phyloP scores from a whole-genome alignment of 306 rosid species.

The Vigna reflexopilosa region DNA sequence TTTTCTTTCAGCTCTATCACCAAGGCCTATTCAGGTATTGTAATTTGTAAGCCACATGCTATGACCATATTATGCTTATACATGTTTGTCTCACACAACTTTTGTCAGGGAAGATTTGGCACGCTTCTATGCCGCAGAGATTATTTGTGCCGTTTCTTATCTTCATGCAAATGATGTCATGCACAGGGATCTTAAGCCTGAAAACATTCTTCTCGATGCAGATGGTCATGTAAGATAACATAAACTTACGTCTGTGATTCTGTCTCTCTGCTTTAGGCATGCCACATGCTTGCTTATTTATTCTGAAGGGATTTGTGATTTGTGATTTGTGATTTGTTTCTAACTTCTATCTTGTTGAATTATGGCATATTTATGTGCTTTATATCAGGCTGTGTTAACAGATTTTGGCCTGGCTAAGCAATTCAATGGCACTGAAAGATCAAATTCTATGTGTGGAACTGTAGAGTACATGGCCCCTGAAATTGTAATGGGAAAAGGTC shows the following conservation, averaged over 20 bases:
- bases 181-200: constrained; percentile 94
- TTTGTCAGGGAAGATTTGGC: constrained; percentile 83
- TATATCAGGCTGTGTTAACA: constrained; percentile 67
- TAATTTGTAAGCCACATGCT: constrained; percentile 14
- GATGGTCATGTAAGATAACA: constrained; percentile 77
- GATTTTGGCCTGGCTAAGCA: constrained; percentile 88
- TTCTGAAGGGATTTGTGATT: constrained; percentile 24
- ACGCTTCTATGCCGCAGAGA: constrained; percentile 83
- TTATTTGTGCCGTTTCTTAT: constrained; percentile 80
- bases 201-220: constrained; percentile 72
- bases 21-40: constrained; percentile 84
- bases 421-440: constrained; percentile 62
- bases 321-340: constrained; percentile 1
- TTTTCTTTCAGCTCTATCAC: constrained; percentile 81
- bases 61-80: constrained; percentile 10
- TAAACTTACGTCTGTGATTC: neutral
- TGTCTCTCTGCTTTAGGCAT: constrained; percentile 26
- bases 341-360: constrained; percentile 13
- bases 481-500: constrained; percentile 79
- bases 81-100: constrained; percentile 21
- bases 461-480: constrained; percentile 86
- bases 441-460: constrained; percentile 82
- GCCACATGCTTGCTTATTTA: constrained; percentile 2
- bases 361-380: constrained; percentile 3
- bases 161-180: constrained; percentile 80